These are phyloP conservation scores for Conoideocrella luteorostrata DNA, from an alignment of 2,329 filamentous ascomycete genomes.

Conservation along the genomic window DNA sequence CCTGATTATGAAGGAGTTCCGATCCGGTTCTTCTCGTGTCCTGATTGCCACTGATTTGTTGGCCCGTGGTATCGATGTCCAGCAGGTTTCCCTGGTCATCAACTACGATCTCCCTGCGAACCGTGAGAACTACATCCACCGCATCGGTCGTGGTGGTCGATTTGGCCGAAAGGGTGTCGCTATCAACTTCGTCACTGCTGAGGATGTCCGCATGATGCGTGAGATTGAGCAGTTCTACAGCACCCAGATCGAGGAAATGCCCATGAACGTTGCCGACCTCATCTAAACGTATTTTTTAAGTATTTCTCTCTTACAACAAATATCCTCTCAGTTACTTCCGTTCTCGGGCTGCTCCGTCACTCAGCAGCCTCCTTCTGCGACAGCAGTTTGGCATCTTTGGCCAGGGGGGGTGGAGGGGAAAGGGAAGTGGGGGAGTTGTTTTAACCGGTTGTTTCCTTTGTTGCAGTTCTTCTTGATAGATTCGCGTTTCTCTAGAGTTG, in stretches of 20 bases:
- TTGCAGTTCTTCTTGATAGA: constrained; percentile 32
- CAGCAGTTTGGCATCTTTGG: constrained; percentile 22
- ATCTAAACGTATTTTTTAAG: constrained; percentile 47
- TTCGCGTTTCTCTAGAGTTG: constrained; percentile 31
- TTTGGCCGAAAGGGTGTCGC: constrained; percentile 99
- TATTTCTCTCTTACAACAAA: constrained; percentile 16
- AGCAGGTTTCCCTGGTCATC: constrained; percentile 99
- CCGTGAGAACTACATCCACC: constrained; percentile 99
- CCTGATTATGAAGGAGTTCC: constrained; percentile 99
- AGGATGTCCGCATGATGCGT: constrained; percentile 99
- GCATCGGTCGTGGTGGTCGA: constrained; percentile 98
- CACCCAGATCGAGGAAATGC: constrained; percentile 99
- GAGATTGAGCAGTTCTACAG: constrained; percentile 99
- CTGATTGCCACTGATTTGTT: constrained; percentile 96
- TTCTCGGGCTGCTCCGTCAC: constrained; percentile 16
- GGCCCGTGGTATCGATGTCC: constrained; percentile 99
- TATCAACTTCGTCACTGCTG: constrained; percentile 99
- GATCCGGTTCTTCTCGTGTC: constrained; percentile 95
- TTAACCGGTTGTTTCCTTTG: constrained; percentile 25
- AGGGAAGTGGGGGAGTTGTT: constrained; percentile 17
- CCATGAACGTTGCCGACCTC: constrained; percentile 81
- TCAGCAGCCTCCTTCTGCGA: constrained; percentile 15
- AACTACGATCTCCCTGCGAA: constrained; percentile 99
- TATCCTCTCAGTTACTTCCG: constrained; percentile 18
- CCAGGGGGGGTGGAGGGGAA: not conserved